A percentile compares a stretch with the other conserved stretches of the same genome.
These are phyloP conservation scores for Protoeuglena noctilucae DNA, from an alignment of 139 green algal species.

Conservation along the genomic window DNA sequence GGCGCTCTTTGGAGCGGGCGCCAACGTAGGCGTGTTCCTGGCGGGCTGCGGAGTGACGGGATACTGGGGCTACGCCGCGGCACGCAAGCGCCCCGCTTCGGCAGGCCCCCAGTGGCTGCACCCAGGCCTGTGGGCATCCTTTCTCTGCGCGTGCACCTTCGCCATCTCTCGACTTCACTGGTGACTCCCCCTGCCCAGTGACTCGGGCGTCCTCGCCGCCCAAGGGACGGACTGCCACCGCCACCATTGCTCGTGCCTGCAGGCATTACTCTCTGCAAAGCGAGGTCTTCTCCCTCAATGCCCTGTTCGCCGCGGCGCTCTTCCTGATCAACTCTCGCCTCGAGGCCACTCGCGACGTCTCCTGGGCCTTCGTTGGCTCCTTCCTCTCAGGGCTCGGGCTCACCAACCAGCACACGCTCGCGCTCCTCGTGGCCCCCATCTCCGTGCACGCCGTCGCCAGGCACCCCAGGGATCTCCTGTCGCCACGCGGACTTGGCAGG, in stretches of 20 bases:
- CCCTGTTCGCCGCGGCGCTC: conserved; percentile 2
- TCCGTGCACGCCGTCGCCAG: background rate
- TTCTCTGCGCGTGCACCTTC: no score
- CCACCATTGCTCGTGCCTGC: no score
- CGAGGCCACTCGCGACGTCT: conserved; percentile 1
- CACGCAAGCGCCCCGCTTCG: background rate
- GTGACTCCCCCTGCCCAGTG: no score
- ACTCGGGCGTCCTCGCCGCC: no score
- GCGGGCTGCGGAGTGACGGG: no score
- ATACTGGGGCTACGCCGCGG: no score
- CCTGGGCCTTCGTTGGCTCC: background rate
- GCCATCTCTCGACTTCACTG: no score
- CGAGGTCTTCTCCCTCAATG: conserved; percentile 13
- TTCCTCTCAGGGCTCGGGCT: conserved; percentile 8
- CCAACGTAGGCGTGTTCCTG: conserved; percentile 6
- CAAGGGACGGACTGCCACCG: no score
- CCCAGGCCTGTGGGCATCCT: no score
- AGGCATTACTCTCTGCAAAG: conserved; percentile 3
- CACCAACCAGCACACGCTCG: conserved; percentile 13
- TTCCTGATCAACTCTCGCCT: conserved; percentile 2
- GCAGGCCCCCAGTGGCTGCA: background rate
- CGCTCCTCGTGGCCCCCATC: conserved; percentile 7
- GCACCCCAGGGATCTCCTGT: background rate
- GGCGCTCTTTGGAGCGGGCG: background rate
- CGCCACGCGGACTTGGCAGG: no score